Evolutionary conservation across 1,139 yeast species (phyloP), one percentile per base, ranked within the genome.

Genomic region (Diutina scorzettiae): DNA sequence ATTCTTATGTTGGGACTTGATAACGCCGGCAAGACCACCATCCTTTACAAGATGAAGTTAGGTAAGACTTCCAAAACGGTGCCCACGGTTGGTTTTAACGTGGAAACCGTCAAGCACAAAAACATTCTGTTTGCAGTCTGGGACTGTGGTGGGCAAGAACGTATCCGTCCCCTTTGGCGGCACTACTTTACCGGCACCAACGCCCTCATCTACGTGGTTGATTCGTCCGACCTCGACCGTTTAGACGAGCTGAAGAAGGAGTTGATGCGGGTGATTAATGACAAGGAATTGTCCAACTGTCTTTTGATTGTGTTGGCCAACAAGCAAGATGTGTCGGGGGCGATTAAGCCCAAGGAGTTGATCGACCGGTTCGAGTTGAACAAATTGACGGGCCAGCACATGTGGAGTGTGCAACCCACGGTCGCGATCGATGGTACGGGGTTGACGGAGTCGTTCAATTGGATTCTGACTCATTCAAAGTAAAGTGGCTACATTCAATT

Each of bases 141-240:
- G 96, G 96, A 87, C 60, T 93, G 93, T 45, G 96, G 96, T 63
- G 96, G 95, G 58, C 96, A 86, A 63, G 94, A 85, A 54, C 71
- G 94, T 59, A 76, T 85, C 51, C 73, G 95, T 54, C 95, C 95
- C 0, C 68, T 87, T 43, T 87, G 97, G 96, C 77, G 96, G 60
- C 96, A 87, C 58, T 89, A 87, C 62, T 86, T 82, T 62, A 84
- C 95, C 11, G 95, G 95, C 25, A 85, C 96, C 3, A 84, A 86
- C 55, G 96, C 95, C n/a, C 70, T 89, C 47, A 85, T 89, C 45
- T 89, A 84, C 59, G 96, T 89, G 43, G 83, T 89, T 45, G 97
- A 89, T 59, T 76, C 89, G 5, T 74, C 82, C 12, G 95, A 86
- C 60, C 61, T 63, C 33, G 73, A 69, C 28, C 72, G 96, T 54